Conservation (phyloP, 805 yeast genomes). For the Candida insectorum region DNA sequence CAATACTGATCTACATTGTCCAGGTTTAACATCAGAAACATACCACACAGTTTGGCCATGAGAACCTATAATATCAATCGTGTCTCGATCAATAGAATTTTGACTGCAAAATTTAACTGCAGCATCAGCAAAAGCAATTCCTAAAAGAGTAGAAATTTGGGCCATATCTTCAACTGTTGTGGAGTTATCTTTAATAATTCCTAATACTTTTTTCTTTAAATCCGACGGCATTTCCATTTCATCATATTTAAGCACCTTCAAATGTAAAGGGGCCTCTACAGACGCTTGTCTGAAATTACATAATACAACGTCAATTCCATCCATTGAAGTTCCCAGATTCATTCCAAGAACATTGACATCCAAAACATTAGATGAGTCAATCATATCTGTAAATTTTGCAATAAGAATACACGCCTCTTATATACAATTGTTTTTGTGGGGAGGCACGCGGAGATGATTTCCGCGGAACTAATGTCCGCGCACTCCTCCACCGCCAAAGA, state of each 20-base stretch:
- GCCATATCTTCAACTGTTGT: conserved; percentile 13
- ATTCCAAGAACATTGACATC: conserved; percentile 10
- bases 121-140: conserved; percentile 12
- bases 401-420: no score
- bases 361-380: background rate
- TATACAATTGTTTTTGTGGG: no score
- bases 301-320: conserved; percentile 14
- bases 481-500: background rate
- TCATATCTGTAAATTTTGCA: no score
- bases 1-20: conserved; percentile 15
- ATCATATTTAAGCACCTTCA: conserved; percentile 10
- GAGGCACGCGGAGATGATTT: no score
- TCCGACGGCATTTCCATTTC: conserved; percentile 11
- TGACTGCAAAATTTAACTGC: conserved; percentile 8
- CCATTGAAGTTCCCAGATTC: conserved; percentile 13
- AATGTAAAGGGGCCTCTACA: conserved; percentile 6
- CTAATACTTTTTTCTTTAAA: conserved; percentile 9
- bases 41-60: conserved; percentile 26
- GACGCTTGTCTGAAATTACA: conserved; percentile 10
- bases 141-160: conserved; percentile 8
- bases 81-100: conserved; percentile 3
- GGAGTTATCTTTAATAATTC: conserved; percentile 8
- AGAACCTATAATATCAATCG: conserved; percentile 18
- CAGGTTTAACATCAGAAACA: conserved; percentile 10
- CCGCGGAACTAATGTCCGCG: background rate